phyloP scores from a whole-genome alignment of 164 flowering plant species.

The Kalanchoe fedtschenkoi region DNA sequence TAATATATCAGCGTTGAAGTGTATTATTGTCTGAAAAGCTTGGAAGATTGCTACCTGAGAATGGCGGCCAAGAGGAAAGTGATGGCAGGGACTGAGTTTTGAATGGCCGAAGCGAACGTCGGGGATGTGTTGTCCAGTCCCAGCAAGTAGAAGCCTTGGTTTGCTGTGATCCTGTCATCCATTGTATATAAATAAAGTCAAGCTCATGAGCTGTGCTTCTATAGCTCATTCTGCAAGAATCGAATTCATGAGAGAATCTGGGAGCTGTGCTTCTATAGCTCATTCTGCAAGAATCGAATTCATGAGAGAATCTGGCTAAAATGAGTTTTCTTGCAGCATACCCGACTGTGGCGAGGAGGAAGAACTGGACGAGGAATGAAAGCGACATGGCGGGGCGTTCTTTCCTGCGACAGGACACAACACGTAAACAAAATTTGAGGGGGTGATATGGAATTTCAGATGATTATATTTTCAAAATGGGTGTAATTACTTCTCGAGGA shows the following conservation, averaged over 20 bases:
- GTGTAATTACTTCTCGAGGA: slow-evolving; percentile 68
- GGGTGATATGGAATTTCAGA: background rate
- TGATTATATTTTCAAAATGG: background rate
- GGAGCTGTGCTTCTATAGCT: no score
- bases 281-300: no score
- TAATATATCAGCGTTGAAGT: no score
- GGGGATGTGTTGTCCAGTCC: slow-evolving; percentile 95
- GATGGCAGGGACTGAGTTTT: slow-evolving; percentile 97
- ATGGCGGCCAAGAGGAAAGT: slow-evolving; percentile 96
- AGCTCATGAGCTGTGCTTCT: background rate
- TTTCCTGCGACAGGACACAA: slow-evolving; percentile 41
- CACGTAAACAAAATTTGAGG: background rate
- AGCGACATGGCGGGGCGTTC: slow-evolving; percentile 70
- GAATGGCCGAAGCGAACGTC: slow-evolving; percentile 93
- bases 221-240: no score
- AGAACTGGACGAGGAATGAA: slow-evolving; percentile 68
- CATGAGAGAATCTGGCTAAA: background rate
- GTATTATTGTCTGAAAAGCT: background rate
- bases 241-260: background rate
- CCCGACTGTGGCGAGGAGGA: slow-evolving; percentile 87
- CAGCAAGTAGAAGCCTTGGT: slow-evolving; percentile 95
- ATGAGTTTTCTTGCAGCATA: slow-evolving; percentile 17
- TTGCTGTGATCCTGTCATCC: slow-evolving; percentile 75
- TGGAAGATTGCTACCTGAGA: slow-evolving; percentile 40
- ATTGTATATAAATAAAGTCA: background rate